A percentile compares a stretch with the other conserved stretches of the same genome.
These are phyloP conservation scores for Moesziomyces sp. DNA, from an alignment of 1,284 basidiomycete species.

Conservation along the genomic window DNA sequence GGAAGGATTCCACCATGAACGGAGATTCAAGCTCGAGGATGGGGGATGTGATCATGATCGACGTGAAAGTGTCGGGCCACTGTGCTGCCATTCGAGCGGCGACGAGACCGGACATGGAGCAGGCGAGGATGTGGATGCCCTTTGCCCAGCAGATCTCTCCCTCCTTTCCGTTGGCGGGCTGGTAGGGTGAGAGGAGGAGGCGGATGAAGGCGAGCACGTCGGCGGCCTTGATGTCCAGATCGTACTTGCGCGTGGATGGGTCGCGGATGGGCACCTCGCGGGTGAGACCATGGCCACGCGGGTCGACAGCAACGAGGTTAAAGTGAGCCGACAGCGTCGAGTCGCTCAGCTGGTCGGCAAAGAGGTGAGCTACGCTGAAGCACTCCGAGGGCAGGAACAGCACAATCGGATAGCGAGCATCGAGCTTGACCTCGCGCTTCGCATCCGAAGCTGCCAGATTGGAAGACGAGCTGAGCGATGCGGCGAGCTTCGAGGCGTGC, in stretches of 20 bases:
- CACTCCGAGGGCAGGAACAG: conserved; percentile 25
- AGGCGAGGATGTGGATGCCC: conserved; percentile 20
- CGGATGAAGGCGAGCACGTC: conserved; percentile 12
- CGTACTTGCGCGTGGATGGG: conserved; percentile 6
- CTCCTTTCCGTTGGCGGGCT: too few relatives aligned
- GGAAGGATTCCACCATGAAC: conserved; percentile 29
- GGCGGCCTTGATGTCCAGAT: conserved; percentile 25
- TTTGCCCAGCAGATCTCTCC: conserved; percentile 1
- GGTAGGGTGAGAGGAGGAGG: not conserved
- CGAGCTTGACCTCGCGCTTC: not conserved
- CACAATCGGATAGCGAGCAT: conserved; percentile 15
- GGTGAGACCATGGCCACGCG: conserved; percentile 21
- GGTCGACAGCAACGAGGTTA: conserved; percentile 26
- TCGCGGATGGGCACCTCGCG: conserved; percentile 11
- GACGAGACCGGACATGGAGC: conserved; percentile 22
- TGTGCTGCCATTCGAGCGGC: conserved; percentile 15
- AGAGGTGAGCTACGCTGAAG: conserved; percentile 24
- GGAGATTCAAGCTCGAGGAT: conserved; percentile 12
- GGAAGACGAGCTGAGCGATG: conserved; percentile 1
- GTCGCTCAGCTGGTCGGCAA: conserved; percentile 17
- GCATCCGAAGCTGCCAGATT: too few relatives aligned
- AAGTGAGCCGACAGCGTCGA: conserved; percentile 4
- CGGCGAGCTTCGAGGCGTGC: conserved; percentile 1
- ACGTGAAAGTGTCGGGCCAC: conserved; percentile 3
- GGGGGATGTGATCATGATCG: conserved; percentile 21